A percentile compares a stretch with the other conserved stretches of the same genome.
phyloP scores from a whole-genome alignment of 805 yeast genomes.

The Zygoascus bituminiphila region DNA sequence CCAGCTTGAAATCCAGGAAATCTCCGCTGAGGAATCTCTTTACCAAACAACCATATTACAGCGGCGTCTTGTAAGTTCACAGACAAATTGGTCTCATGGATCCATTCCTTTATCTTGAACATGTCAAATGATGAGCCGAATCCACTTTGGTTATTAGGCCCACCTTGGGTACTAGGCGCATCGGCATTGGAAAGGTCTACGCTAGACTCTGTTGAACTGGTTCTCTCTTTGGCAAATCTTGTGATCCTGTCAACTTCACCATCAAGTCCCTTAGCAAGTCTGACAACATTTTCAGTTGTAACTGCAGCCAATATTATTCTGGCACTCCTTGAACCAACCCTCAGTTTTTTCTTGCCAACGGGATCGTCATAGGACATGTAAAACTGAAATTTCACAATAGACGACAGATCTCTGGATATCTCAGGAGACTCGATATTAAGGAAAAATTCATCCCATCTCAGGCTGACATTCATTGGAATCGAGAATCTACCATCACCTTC shows the following conservation, averaged over 20 bases:
- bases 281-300: neutral
- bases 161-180: neutral
- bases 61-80: neutral
- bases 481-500: neutral
- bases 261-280: neutral
- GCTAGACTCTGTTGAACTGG: neutral
- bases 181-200: neutral
- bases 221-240: neutral
- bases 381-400: neutral
- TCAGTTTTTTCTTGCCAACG: neutral
- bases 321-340: neutral
- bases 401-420: neutral
- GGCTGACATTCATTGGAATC: neutral
- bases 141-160: too few species aligned
- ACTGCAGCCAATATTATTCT: neutral
- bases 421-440: neutral
- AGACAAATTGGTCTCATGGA: neutral
- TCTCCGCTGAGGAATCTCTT: neutral
- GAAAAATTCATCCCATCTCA: neutral
- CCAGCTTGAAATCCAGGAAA: constrained; percentile 74
- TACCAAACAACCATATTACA: neutral
- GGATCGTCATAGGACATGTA: neutral
- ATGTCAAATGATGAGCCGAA: neutral
- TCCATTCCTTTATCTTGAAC: neutral
- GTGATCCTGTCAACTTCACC: neutral